A percentile compares a stretch with the other conserved stretches of the same genome.
phyloP scores from a whole-genome alignment of 75 land plant species.

The Pinus albicaulis region DNA sequence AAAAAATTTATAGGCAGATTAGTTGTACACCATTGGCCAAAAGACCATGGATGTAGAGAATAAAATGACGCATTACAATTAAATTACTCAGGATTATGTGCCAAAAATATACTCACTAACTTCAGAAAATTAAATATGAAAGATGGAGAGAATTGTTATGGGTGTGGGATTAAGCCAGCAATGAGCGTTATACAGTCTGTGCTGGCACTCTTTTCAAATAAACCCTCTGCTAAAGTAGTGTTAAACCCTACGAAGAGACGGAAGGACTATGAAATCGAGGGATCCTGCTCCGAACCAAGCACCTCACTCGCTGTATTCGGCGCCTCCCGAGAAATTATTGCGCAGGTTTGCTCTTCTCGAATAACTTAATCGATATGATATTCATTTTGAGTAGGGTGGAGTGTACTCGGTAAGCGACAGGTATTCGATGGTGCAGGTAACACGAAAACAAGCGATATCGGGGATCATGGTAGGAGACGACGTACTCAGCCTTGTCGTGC shows the following conservation, averaged over 20 bases:
- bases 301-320: conserved; percentile 9
- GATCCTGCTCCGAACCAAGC: neutral
- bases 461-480: conserved; percentile 40
- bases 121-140: too few species aligned
- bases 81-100: neutral
- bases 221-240: neutral
- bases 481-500: conserved; percentile 37
- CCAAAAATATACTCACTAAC: too few species aligned
- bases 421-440: conserved; percentile 12
- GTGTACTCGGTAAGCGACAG: too few species aligned
- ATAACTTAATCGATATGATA: neutral
- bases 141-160: neutral
- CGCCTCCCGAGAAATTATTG: conserved; percentile 9
- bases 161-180: neutral
- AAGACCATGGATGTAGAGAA: too few species aligned
- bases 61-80: too few species aligned
- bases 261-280: neutral
- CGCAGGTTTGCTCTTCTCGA: conserved; percentile 10
- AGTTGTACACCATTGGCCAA: too few species aligned
- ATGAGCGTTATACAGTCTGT: conserved; percentile 6
- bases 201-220: neutral
- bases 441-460: conserved; percentile 12
- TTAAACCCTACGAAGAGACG: neutral
- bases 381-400: too few species aligned
- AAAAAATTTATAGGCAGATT: too few species aligned